Base-by-base conservation (phyloP, 1,284 basidiomycete species). In the Tremellales sp. region DNA sequence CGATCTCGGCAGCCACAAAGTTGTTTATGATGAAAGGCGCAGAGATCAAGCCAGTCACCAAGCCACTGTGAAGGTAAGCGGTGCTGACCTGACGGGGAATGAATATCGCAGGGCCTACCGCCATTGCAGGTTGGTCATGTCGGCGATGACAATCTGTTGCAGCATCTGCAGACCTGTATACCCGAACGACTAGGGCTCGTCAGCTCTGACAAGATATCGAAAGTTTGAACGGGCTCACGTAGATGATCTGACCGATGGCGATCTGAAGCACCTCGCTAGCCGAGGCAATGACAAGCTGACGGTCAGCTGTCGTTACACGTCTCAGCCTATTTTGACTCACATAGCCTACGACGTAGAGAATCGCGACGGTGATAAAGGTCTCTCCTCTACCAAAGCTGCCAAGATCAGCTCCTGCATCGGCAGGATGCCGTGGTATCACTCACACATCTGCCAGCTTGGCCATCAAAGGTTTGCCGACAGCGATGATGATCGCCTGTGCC, bases 121-220 rank as follows among this genome's bases (percentile, higher is more conserved):
- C 84, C 85, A 89, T 62, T 82, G 79, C 12, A 89, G 79, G 2
- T 82, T 84, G 3, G 88, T 89, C 58, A 86, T 83, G 64, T 91
- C 87, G 17, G 87, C 87, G 49, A 86, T 83, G 60, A 86, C 79
- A 53, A 87, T 82, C 55, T 84, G 82, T n/a, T 81, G 82, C 12
- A 87, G 77, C 40, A 89, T 77, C 70, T 87, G 85, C 21, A 87
- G 75, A 13, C 84, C 84, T 52, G 78, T 68, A 65, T 77, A 72
- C 42, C 79, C 74, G 48, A 72, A 48, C 3, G 59, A 51, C 54
- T 53, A 25, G n/a, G n/a, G n/a, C 12, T 21, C 17, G 31, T 36
- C 27, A 43, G 36, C 31, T 13, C 36, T 40, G n/a, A n/a, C n/a
- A n/a, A n/a, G n/a, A n/a, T n/a, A n/a, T n/a, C n/a, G n/a, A n/a